Evolutionary conservation across 1,284 basidiomycete species (phyloP).

Genomic region (Baeospora myosura): DNA sequence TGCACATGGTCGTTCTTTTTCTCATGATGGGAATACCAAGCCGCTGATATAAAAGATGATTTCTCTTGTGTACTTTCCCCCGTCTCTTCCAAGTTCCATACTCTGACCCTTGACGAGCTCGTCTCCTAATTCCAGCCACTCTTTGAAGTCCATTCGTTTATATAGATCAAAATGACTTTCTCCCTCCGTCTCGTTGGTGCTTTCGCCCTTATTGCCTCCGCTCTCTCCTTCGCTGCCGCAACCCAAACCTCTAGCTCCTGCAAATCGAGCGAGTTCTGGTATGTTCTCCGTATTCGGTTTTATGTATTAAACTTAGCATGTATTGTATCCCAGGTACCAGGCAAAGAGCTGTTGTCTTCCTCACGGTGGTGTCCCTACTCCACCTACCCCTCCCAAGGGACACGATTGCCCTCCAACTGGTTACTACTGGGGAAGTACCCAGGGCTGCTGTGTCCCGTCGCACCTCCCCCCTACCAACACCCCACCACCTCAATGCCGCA

Average conservation of each 20-base stretch:
- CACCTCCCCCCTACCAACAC: constrained; percentile 18
- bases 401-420: constrained; percentile 35
- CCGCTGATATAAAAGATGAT: no score
- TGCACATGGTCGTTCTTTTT: no score
- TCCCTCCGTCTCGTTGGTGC: constrained; percentile 14
- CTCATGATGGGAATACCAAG: no score
- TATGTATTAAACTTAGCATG: constrained; percentile 3
- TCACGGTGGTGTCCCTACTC: constrained; percentile 35
- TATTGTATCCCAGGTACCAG: constrained; percentile 29
- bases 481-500: constrained; percentile 43
- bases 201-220: constrained; percentile 3
- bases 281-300: constrained; percentile 15
- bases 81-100: no score
- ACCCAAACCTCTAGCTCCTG: constrained; percentile 16
- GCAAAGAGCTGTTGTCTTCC: constrained; percentile 42
- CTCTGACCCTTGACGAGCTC: no score
- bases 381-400: constrained; percentile 38
- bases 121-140: background rate
- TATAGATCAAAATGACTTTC: background rate
- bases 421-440: constrained; percentile 40
- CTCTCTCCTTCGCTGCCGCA: constrained; percentile 20
- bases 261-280: constrained; percentile 36
- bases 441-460: constrained; percentile 19
- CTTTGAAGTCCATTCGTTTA: no score
- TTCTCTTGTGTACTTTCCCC: no score